Percentiles rank a stretch among this genome's conserved stretches.
Evolutionary conservation across 176 grass and related monocot genomes (phyloP).

Genomic region (barley (Hordeum vulgare)): DNA sequence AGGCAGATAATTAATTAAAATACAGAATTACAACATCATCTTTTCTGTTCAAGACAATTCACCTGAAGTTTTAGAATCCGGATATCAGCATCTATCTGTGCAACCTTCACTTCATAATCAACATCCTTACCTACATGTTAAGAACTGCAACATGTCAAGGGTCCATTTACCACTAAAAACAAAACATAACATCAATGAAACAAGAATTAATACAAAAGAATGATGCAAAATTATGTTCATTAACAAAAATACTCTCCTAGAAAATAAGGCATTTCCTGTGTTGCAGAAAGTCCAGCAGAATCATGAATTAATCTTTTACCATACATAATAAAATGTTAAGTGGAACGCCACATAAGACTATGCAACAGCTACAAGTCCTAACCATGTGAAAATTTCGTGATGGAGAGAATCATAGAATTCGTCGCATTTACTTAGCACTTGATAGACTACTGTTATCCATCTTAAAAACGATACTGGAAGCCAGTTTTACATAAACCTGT

Average conservation of each 20-base stretch:
- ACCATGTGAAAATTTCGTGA: constrained; percentile 17
- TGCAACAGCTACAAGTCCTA: constrained; percentile 3
- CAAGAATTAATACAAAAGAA: neutral
- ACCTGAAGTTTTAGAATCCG: constrained; percentile 96
- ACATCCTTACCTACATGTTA: constrained; percentile 55
- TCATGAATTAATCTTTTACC: constrained; percentile 6
- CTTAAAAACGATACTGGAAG: neutral
- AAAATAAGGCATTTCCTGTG: neutral
- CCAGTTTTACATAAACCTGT: constrained; percentile 14
- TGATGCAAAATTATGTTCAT: neutral
- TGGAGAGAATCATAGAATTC: neutral
- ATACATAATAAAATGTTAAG: neutral
- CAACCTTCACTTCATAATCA: constrained; percentile 61
- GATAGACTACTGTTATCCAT: constrained; percentile 6
- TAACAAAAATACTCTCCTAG: neutral
- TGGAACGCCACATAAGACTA: neutral
- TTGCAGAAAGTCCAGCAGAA: neutral
- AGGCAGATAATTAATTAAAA: neutral
- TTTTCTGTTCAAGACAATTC: constrained; percentile 16
- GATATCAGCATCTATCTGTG: constrained; percentile 75
- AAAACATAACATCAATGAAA: neutral
- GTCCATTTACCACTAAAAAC: neutral
- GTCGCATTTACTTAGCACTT: neutral
- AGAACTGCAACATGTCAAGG: constrained; percentile 22
- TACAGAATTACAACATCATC: constrained; percentile 14